Conservation (phyloP, 2,329 filamentous ascomycete species). For the Scopulariopsis brevicaulis region DNA sequence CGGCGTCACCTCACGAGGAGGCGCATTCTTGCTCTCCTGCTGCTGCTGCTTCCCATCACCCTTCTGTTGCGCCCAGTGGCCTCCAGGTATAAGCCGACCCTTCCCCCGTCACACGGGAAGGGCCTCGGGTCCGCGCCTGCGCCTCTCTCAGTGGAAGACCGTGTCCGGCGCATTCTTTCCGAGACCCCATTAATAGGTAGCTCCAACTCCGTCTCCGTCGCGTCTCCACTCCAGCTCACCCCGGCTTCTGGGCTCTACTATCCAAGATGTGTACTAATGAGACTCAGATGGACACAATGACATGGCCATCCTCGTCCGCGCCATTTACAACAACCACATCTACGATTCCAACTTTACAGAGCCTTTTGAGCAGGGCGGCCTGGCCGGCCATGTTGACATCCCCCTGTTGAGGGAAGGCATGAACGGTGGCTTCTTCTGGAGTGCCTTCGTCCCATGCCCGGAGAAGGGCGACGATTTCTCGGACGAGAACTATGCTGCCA, state of each 20-base stretch:
- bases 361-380: conserved; percentile 58
- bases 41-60: conserved; percentile 15
- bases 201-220: not conserved
- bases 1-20: conserved; percentile 8
- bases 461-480: conserved; percentile 61
- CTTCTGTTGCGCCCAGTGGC: conserved; percentile 14
- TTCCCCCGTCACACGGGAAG: conserved; percentile 10
- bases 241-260: not conserved
- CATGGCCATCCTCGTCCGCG: conserved; percentile 62
- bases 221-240: not conserved
- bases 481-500: conserved; percentile 56
- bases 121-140: conserved; percentile 13
- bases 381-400: conserved; percentile 66
- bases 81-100: conserved; percentile 12
- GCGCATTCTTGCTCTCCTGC: conserved; percentile 11
- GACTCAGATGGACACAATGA: conserved; percentile 78
- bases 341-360: conserved; percentile 62
- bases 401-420: conserved; percentile 59
- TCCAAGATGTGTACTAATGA: not conserved
- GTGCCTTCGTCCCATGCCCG: conserved; percentile 71
- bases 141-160: conserved; percentile 24
- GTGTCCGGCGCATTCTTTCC: conserved; percentile 32
- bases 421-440: conserved; percentile 88
- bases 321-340: conserved; percentile 63
- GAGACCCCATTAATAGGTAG: conserved; percentile 38